Conservation (phyloP, 768 basidiomycete genomes). For the Mycena latifolia region DNA sequence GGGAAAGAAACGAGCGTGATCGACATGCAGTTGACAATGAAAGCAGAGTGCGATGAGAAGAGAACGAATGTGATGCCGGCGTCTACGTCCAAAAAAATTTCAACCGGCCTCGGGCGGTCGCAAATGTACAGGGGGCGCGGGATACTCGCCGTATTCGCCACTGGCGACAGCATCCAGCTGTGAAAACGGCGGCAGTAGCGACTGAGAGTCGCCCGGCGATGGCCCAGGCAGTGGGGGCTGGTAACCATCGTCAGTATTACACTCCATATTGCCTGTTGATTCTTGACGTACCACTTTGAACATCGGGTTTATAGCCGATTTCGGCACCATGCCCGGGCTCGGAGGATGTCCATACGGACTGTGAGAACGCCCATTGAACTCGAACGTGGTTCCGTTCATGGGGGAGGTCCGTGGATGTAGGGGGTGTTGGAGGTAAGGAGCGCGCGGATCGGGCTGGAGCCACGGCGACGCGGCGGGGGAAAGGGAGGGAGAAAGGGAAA, state of each 20-base stretch:
- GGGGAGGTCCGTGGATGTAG: constrained; percentile 45
- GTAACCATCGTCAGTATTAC: constrained; percentile 39
- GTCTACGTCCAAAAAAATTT: constrained; percentile 38
- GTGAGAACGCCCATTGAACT: constrained; percentile 58
- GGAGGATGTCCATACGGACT: constrained; percentile 70
- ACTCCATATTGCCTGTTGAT: constrained; percentile 44
- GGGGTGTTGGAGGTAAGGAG: constrained; percentile 49
- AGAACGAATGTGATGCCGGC: constrained; percentile 40
- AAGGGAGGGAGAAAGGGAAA: constrained; percentile 59
- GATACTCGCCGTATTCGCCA: constrained; percentile 70
- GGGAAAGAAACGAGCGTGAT: constrained; percentile 45
- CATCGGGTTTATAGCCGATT: constrained; percentile 85
- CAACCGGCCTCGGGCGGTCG: constrained; percentile 61
- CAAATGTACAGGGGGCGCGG: constrained; percentile 83
- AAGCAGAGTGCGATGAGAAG: constrained; percentile 27
- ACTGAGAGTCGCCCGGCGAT: constrained; percentile 46
- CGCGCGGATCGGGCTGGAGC: constrained; percentile 33
- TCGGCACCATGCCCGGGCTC: constrained; percentile 70
- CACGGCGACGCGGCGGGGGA: constrained; percentile 58
- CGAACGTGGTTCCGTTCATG: constrained; percentile 61
- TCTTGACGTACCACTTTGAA: constrained; percentile 85
- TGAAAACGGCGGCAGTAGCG: constrained; percentile 83
- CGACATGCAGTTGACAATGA: constrained; percentile 30
- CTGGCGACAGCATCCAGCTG: constrained; percentile 88
- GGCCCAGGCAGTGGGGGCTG: constrained; percentile 68